A percentile compares a stretch with the other conserved stretches of the same genome.
Conservation (phyloP, 768 basidiomycete species). For the Neoboletus subvelutipes region DNA sequence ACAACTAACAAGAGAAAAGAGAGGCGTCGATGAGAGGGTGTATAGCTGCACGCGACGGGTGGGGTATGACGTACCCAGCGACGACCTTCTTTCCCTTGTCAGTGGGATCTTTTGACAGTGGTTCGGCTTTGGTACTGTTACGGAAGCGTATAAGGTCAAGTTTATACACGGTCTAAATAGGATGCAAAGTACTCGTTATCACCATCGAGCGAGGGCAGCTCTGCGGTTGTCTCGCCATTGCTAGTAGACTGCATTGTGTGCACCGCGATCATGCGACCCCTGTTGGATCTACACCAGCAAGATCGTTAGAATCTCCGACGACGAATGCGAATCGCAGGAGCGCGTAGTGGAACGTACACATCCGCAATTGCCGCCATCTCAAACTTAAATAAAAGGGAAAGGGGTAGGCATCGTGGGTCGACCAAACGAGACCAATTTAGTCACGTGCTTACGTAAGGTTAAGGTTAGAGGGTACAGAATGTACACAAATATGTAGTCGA, state of each 20-base stretch:
- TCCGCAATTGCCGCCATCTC: not conserved
- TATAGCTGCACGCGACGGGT: too few relatives aligned
- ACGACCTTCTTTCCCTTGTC: not conserved
- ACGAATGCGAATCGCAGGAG: not conserved
- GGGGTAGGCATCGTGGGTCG: too few relatives aligned
- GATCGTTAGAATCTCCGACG: not conserved
- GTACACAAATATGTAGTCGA: too few relatives aligned
- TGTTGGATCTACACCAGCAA: not conserved
- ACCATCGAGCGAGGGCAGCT: too few relatives aligned
- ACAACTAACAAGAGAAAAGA: too few relatives aligned
- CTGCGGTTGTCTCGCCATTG: not conserved
- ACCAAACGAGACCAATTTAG: too few relatives aligned
- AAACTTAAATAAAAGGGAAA: too few relatives aligned
- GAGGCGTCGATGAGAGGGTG: not conserved
- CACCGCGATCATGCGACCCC: not conserved
- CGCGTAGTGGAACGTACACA: not conserved
- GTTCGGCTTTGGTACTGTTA: not conserved
- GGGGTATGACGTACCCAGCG: not conserved
- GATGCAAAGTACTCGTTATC: not conserved
- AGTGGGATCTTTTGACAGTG: not conserved
- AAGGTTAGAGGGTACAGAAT: too few relatives aligned
- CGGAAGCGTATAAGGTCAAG: not conserved
- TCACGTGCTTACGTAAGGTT: too few relatives aligned
- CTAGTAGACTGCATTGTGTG: too few relatives aligned
- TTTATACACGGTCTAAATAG: not conserved